phyloP scores from a whole-genome alignment of 768 basidiomycete species.

The Cystofilobasidium ferigula region DNA sequence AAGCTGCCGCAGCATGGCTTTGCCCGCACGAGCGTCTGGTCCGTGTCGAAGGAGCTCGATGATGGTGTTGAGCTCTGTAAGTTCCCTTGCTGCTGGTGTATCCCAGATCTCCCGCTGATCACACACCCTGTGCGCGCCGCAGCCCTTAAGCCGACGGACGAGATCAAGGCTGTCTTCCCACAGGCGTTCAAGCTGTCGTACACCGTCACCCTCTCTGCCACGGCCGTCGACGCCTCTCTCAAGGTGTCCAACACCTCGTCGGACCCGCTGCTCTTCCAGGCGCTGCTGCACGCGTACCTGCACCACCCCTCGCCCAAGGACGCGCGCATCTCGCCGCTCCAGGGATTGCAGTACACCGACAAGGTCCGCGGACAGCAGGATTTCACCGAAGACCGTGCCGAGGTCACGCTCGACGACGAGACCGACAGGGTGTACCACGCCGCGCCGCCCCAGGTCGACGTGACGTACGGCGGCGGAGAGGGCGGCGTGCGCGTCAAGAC shows the following conservation, averaged over 20 bases:
- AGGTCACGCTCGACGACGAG: constrained; percentile 50
- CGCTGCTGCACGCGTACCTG: constrained; percentile 85
- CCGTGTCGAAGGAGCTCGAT: constrained; percentile 47
- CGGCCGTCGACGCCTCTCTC: constrained; percentile 64
- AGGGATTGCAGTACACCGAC: constrained; percentile 60
- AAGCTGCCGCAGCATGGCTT: constrained; percentile 81
- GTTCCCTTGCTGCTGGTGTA: constrained; percentile 33
- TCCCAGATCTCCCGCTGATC: neutral
- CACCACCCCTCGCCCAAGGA: constrained; percentile 41
- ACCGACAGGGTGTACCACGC: constrained; percentile 73
- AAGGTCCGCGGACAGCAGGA: constrained; percentile 45
- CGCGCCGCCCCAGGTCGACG: constrained; percentile 48
- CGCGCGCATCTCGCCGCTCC: constrained; percentile 56
- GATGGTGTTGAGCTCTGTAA: constrained; percentile 63
- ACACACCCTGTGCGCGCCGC: no score
- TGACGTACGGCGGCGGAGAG: constrained; percentile 29
- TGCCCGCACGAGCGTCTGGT: constrained; percentile 68
- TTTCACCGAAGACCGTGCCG: constrained; percentile 47
- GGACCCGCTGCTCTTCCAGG: constrained; percentile 67
- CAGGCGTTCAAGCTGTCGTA: constrained; percentile 63
- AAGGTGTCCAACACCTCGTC: constrained; percentile 61
- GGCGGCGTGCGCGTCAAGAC: constrained; percentile 26
- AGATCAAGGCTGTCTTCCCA: constrained; percentile 51
- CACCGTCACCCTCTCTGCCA: constrained; percentile 63
- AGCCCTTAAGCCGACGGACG: constrained; percentile 57